These are phyloP conservation scores for Sungouiella blattae DNA, from an alignment of 805 yeast genomes.

Conservation along the genomic window DNA sequence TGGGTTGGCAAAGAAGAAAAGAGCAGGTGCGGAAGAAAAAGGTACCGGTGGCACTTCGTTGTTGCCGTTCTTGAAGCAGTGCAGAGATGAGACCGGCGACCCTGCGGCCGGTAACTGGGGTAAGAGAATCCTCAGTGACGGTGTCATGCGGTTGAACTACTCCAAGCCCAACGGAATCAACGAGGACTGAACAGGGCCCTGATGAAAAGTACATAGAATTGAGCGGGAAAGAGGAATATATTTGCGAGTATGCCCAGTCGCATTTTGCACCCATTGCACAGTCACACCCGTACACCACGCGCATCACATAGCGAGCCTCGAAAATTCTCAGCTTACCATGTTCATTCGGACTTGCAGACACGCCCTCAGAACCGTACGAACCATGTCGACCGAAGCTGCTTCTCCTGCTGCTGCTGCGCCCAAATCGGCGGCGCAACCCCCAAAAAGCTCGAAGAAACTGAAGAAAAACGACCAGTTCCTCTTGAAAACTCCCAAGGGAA, in stretches of 20 bases:
- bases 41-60: conserved; percentile 96
- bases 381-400: conserved; percentile 21
- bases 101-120: conserved; percentile 95
- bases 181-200: conserved; percentile 25
- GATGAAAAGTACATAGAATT: background rate
- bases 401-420: conserved; percentile 4
- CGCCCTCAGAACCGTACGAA: conserved; percentile 12
- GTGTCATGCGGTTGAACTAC: conserved; percentile 42
- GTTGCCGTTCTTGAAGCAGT: conserved; percentile 88
- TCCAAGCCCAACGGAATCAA: conserved; percentile 39
- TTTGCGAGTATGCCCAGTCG: background rate
- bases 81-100: conserved; percentile 93
- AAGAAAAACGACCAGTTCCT: conserved; percentile 58
- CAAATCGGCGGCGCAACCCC: conserved; percentile 4
- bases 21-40: conserved; percentile 50
- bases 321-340: conserved; percentile 16
- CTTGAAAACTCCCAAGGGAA: conserved; percentile 92
- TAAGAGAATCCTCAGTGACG: conserved; percentile 60
- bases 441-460: conserved; percentile 24
- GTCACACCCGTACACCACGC: conserved; percentile 2
- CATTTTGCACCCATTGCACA: too few species aligned
- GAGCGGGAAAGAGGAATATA: background rate
- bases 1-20: conserved; percentile 55
- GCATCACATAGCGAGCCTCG: background rate
- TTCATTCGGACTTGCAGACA: conserved; percentile 15